Conservation (phyloP, 2,329 filamentous ascomycete genomes). For the Ophiostoma perfectum region DNA sequence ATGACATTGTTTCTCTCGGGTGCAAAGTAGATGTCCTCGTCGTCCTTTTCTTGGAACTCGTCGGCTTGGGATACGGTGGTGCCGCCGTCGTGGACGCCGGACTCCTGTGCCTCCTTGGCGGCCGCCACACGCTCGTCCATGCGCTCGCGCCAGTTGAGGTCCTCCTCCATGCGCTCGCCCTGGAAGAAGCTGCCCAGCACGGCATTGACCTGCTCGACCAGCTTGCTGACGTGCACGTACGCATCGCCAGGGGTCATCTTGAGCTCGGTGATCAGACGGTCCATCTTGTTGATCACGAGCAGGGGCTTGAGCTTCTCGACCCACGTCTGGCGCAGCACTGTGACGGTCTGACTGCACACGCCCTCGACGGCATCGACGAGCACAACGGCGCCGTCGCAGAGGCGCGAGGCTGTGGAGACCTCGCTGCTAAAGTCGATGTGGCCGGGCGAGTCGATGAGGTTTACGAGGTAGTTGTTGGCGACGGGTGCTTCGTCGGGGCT, state of each 20-base stretch:
- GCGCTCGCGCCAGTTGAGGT: conserved; percentile 88
- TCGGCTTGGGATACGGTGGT: conserved; percentile 36
- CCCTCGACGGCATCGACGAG: conserved; percentile 95
- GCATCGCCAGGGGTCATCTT: conserved; percentile 90
- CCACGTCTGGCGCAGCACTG: conserved; percentile 91
- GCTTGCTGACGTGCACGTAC: conserved; percentile 79
- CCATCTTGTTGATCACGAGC: conserved; percentile 97
- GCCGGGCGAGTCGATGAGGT: conserved; percentile 94
- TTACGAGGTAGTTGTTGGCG: conserved; percentile 88
- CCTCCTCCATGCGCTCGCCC: conserved; percentile 96
- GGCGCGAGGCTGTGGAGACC: conserved; percentile 86
- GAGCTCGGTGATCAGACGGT: conserved; percentile 85
- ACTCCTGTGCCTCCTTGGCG: conserved; percentile 35
- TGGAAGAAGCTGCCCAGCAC: conserved; percentile 97
- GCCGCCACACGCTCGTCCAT: conserved; percentile 82
- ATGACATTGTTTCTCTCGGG: conserved; percentile 99
- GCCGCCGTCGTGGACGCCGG: conserved; percentile 35
- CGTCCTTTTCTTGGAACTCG: conserved; percentile 83
- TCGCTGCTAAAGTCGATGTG: conserved; percentile 99
- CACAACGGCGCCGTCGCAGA: conserved; percentile 92
- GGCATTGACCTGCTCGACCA: conserved; percentile 94
- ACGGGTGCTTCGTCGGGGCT: conserved; percentile 62
- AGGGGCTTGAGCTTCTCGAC: conserved; percentile 91
- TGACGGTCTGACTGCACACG: conserved; percentile 97
- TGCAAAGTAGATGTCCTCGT: conserved; percentile 96